A percentile compares a stretch with the other conserved stretches of the same genome.
Conservation (phyloP, 2,329 filamentous ascomycete species). For the Podosphaera fusca region DNA sequence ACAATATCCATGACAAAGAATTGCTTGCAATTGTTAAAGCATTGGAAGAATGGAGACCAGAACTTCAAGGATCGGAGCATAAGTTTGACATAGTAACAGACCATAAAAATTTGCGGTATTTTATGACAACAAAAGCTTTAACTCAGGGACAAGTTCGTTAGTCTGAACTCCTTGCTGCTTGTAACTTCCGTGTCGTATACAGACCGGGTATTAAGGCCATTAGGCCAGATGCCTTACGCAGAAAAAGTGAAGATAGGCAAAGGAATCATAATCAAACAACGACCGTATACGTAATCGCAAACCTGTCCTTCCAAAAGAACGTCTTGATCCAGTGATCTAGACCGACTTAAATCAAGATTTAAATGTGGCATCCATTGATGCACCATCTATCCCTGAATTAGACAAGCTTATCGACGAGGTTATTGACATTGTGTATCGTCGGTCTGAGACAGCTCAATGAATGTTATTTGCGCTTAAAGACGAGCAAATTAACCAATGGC, state of each 20-base stretch:
- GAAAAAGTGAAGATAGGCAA: background rate
- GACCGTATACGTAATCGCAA: too few relatives aligned
- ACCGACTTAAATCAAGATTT: background rate
- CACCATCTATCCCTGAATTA: background rate
- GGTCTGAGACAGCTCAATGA: background rate
- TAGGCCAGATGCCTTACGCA: background rate
- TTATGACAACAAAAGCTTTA: background rate
- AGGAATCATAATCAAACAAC: too few relatives aligned
- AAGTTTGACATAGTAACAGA: background rate
- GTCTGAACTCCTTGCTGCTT: background rate
- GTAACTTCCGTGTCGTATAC: background rate
- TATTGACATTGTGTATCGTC: background rate
- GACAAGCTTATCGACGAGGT: background rate
- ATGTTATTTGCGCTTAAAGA: background rate
- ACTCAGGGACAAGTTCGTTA: background rate
- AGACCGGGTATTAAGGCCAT: background rate
- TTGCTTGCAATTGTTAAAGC: background rate
- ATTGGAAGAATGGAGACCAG: background rate
- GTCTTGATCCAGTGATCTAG: background rate
- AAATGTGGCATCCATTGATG: background rate
- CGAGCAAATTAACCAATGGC: background rate
- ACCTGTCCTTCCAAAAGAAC: background rate
- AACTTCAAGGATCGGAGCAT: background rate
- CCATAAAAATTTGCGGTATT: background rate
- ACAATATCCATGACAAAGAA: background rate